Percentiles rank a stretch among this genome's conserved stretches.
Evolutionary conservation across 257 asterid species (phyloP).

Genomic region (Jasminum sambac): DNA sequence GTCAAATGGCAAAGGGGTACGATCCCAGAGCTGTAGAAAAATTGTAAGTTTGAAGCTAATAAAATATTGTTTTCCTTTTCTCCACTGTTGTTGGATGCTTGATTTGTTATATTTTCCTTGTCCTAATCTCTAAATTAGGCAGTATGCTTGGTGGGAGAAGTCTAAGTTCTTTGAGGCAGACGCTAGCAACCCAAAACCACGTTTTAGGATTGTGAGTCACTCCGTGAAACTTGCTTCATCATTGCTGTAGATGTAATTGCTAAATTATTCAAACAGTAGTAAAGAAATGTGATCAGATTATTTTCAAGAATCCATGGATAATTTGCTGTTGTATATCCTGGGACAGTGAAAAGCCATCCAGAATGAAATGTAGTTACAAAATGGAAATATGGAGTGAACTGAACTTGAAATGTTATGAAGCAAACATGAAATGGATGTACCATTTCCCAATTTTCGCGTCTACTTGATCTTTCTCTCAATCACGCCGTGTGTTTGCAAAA

Average conservation of each 20-base stretch:
- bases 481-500: too few relatives aligned
- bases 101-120: background rate
- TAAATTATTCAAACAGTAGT: background rate
- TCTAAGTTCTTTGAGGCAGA: constrained; percentile 85
- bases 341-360: background rate
- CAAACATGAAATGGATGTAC: background rate
- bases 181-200: constrained; percentile 68
- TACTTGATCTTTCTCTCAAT: background rate
- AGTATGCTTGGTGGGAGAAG: constrained; percentile 98
- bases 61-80: background rate
- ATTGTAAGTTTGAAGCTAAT: constrained; percentile 46
- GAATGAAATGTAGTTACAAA: too few relatives aligned
- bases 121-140: constrained; percentile 43
- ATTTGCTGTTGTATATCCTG: background rate
- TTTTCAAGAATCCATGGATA: background rate
- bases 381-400: background rate
- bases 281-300: background rate
- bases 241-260: background rate
- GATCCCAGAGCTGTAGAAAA: constrained; percentile 79
- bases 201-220: constrained; percentile 78
- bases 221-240: background rate
- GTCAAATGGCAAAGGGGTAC: constrained; percentile 80
- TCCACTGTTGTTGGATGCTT: background rate
- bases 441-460: background rate
- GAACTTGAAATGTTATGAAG: background rate